Conservation (phyloP, 768 basidiomycete species). For the Rhodotorula graminis region DNA sequence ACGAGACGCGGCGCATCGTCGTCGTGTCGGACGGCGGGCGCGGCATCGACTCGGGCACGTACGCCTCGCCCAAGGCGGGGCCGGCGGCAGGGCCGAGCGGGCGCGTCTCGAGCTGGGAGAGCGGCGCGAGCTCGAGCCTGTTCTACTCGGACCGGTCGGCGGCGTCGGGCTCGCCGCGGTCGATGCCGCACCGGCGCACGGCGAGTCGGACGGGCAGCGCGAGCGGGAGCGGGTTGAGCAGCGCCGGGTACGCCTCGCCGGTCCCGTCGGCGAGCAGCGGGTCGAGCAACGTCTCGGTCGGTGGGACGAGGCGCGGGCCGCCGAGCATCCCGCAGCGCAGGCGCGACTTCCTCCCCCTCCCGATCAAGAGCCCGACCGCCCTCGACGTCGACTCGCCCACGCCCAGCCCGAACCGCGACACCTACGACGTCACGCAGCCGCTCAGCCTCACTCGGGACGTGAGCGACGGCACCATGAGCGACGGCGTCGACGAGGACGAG, state of each 20-base stretch:
- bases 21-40: slow-evolving; percentile 26
- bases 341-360: slow-evolving; percentile 38
- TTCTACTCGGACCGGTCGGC: slow-evolving; percentile 41
- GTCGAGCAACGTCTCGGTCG: neutral
- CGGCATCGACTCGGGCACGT: neutral
- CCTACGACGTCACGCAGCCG: slow-evolving; percentile 9
- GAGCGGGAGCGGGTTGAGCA: neutral
- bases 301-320: neutral
- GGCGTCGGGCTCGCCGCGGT: slow-evolving; percentile 2
- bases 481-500: neutral
- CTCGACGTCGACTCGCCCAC: neutral
- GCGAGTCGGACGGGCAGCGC: neutral
- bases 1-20: slow-evolving; percentile 31
- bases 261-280: neutral
- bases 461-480: neutral
- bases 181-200: neutral
- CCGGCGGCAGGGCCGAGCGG: slow-evolving; percentile 10
- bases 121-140: slow-evolving; percentile 30
- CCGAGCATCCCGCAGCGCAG: slow-evolving; percentile 35
- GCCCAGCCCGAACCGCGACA: slow-evolving; percentile 12
- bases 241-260: slow-evolving; percentile 10
- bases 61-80: neutral
- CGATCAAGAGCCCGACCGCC: slow-evolving; percentile 8
- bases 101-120: slow-evolving; percentile 36
- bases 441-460: neutral